Conservation (phyloP, 305 asterid genomes). For the Petunia hybrid region DNA sequence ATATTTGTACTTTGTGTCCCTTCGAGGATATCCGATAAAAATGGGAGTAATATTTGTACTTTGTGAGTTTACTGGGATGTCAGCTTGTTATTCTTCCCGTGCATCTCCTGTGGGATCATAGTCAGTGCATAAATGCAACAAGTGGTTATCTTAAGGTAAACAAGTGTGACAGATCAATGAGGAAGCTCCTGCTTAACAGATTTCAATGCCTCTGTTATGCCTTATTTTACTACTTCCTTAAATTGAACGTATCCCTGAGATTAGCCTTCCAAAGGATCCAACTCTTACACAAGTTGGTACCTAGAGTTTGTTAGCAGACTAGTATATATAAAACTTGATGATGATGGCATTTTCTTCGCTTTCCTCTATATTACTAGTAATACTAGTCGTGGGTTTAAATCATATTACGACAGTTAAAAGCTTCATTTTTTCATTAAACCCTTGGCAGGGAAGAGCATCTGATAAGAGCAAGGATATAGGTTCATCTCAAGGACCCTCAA, state of each 20-base stretch:
- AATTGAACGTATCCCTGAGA: not conserved
- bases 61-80: not conserved
- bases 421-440: not conserved
- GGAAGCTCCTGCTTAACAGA: not conserved
- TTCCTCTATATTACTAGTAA: not conserved
- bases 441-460: conserved; percentile 49
- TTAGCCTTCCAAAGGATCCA: not conserved
- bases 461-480: conserved; percentile 43
- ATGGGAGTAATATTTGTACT: too few species aligned
- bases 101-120: conserved; percentile 6
- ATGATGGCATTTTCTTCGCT: not conserved
- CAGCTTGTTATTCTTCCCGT: not conserved
- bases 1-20: too few species aligned
- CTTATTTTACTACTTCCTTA: not conserved
- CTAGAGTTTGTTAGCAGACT: not conserved
- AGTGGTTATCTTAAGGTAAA: not conserved
- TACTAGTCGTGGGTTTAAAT: not conserved
- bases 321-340: not conserved
- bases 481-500: conserved; percentile 49
- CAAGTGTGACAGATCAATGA: not conserved
- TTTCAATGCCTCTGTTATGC: not conserved
- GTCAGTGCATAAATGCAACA: not conserved
- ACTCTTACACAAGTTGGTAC: not conserved
- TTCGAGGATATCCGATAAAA: too few species aligned
- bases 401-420: not conserved